phyloP scores from a whole-genome alignment of 2,329 filamentous ascomycete genomes.

The Fusarium keratoplasticum region DNA sequence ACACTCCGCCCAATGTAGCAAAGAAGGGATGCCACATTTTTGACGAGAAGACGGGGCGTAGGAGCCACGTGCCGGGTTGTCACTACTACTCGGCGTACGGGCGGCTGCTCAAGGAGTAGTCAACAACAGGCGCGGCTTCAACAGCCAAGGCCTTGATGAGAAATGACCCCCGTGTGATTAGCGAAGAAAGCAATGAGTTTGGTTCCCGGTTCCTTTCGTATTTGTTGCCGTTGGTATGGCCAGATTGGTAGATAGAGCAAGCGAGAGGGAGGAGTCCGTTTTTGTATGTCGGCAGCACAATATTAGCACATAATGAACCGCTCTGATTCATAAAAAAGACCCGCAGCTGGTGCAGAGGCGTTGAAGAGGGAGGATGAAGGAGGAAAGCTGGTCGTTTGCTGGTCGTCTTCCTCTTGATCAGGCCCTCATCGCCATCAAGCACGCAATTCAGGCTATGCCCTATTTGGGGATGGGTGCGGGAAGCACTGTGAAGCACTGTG shows the following conservation, averaged over 20 bases:
- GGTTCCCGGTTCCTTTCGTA: conserved; percentile 5
- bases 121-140: conserved; percentile 1
- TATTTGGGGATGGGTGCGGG: conserved; percentile 6
- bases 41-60: conserved; percentile 79
- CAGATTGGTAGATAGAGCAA: conserved; percentile 14
- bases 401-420: conserved; percentile 16
- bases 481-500: conserved; percentile 21
- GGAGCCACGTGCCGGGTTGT: conserved; percentile 76
- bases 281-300: conserved; percentile 21
- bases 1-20: conserved; percentile 90
- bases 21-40: conserved; percentile 86
- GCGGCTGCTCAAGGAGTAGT: conserved; percentile 55
- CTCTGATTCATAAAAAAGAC: conserved; percentile 23
- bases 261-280: background rate
- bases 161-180: conserved; percentile 35
- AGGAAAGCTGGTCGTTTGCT: conserved; percentile 19
- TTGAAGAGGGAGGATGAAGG: conserved; percentile 34
- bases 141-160: conserved; percentile 28
- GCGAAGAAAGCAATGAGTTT: conserved; percentile 21
- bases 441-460: conserved; percentile 35
- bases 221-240: conserved; percentile 8
- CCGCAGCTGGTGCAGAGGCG: conserved; percentile 27
- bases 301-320: conserved; percentile 34
- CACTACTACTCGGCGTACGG: conserved; percentile 78
- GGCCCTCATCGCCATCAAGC: conserved; percentile 20